Base-by-base conservation (phyloP, 1,139 yeast species). In the Nakaseomyces sp. region DNA sequence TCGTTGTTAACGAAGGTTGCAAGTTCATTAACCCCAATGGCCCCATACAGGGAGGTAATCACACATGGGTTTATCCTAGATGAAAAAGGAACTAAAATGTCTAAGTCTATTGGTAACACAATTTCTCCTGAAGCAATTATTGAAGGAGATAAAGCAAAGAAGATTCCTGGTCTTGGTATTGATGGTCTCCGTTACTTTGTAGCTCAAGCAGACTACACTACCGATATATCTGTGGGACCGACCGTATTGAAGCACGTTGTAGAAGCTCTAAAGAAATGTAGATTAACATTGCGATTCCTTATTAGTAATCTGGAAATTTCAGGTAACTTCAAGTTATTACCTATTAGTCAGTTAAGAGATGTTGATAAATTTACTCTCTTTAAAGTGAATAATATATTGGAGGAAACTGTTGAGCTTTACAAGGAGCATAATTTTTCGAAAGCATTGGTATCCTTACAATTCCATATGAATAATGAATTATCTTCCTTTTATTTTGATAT, bases 1-100 rank as follows among this genome's bases (percentile, higher is more conserved):
- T 87, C 96, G 0, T 67, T 93, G 32, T 68, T 93, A 47, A 89
- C 94, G 31, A 84, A 80, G 56, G 73, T 87, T 25, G 89, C 79
- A 1, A 57, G 63, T 9, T 54, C 67, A 0, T 57, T 62, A 10
- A 25, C 35, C 1, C 56, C 64, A 5, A 51, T 60, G n/a, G 75
- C 91, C 0, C 98, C 98, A 0, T 91, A 75, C 64, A 74, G 74
- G 48, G 72, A 73, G 30, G 76, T 91, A 32, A 73, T 91, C 16
- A 93, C 98, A 0, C 98, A 91, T 64, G 99, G 99, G 0, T 91
- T 93, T 57, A 82, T 86, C 0, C 69, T 91, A 46, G 98, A 91
- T 64, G 86, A 79, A 50, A 76, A 80, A 53, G 93, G 93, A 19
- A 76, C 75, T 47, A 91, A 91, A 57, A 91, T 91, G 98, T 88